Percentiles rank a stretch among this genome's conserved stretches.
Evolutionary conservation across 805 yeast species (phyloP).

Genomic region (Candida schatavii): DNA sequence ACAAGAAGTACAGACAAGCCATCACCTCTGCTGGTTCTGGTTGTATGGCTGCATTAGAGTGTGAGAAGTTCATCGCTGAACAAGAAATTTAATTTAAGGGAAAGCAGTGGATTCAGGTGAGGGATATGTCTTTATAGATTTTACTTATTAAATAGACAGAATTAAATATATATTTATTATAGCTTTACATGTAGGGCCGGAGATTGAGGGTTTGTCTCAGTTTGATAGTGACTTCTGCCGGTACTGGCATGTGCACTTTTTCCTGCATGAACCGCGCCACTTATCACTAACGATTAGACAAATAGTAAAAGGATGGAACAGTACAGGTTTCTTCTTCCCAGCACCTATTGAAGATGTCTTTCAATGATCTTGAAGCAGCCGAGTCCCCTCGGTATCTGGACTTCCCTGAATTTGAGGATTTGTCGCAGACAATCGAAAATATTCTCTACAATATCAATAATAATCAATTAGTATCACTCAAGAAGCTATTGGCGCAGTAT

Average conservation of each 20-base stretch:
- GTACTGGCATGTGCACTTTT: neutral
- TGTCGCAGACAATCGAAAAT: slow-evolving; percentile 30
- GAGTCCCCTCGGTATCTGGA: slow-evolving; percentile 29
- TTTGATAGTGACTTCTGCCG: too few relatives aligned
- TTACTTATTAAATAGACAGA: too few relatives aligned
- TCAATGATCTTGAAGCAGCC: slow-evolving; percentile 30
- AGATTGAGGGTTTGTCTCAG: too few relatives aligned
- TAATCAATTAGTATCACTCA: slow-evolving; percentile 19
- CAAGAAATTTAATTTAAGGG: slow-evolving; percentile 15
- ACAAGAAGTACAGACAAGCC: slow-evolving; percentile 95
- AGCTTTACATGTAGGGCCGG: too few relatives aligned
- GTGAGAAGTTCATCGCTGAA: slow-evolving; percentile 79
- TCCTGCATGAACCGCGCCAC: neutral
- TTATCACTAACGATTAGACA: slow-evolving; percentile 1
- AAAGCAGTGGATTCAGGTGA: too few relatives aligned
- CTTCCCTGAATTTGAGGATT: slow-evolving; percentile 38
- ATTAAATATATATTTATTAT: too few relatives aligned
- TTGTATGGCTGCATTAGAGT: slow-evolving; percentile 98
- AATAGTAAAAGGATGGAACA: too few relatives aligned
- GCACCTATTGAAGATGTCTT: slow-evolving; percentile 21
- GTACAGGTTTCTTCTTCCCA: too few relatives aligned
- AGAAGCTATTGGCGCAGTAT: slow-evolving; percentile 19
- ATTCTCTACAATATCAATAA: slow-evolving; percentile 28
- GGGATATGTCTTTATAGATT: too few relatives aligned
- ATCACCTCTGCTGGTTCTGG: slow-evolving; percentile 99